Evolutionary conservation across 2,329 filamentous ascomycete genomes (phyloP).

Genomic region (Xylariaceae sp.): DNA sequence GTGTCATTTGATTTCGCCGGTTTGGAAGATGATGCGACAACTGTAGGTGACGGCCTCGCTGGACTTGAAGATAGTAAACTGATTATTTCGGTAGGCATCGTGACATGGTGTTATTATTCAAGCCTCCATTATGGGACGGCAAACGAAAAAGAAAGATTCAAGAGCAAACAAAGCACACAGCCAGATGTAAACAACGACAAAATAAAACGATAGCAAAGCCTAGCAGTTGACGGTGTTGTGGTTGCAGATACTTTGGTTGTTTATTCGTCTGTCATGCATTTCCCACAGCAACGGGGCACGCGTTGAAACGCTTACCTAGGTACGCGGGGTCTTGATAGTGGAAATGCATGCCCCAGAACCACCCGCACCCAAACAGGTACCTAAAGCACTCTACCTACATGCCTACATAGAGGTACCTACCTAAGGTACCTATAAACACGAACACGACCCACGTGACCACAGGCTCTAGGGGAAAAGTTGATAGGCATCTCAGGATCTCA

Average conservation of each 20-base stretch:
- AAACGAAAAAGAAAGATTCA: background rate
- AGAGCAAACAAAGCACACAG: background rate
- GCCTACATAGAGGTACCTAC: background rate
- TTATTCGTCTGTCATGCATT: background rate
- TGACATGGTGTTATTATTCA: no score
- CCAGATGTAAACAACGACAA: background rate
- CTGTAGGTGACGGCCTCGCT: conserved; percentile 21
- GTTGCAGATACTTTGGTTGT: no score
- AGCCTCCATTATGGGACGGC: background rate
- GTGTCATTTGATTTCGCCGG: conserved; percentile 6
- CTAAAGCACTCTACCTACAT: background rate
- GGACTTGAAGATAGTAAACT: conserved; percentile 45
- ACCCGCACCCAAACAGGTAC: no score
- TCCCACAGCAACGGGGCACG: background rate
- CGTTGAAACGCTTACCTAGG: no score
- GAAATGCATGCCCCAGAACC: background rate
- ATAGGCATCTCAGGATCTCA: no score
- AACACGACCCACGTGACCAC: conserved; percentile 15
- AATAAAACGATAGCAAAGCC: background rate
- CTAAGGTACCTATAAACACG: conserved; percentile 2
- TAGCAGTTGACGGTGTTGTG: no score
- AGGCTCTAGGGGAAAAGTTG: no score
- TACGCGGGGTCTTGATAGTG: conserved; percentile 1
- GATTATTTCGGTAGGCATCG: conserved; percentile 48
- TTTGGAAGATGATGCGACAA: conserved; percentile 8